Evolutionary conservation across 2,329 filamentous ascomycete genomes (phyloP).

Genomic region (Pseudocercospora fuligena): DNA sequence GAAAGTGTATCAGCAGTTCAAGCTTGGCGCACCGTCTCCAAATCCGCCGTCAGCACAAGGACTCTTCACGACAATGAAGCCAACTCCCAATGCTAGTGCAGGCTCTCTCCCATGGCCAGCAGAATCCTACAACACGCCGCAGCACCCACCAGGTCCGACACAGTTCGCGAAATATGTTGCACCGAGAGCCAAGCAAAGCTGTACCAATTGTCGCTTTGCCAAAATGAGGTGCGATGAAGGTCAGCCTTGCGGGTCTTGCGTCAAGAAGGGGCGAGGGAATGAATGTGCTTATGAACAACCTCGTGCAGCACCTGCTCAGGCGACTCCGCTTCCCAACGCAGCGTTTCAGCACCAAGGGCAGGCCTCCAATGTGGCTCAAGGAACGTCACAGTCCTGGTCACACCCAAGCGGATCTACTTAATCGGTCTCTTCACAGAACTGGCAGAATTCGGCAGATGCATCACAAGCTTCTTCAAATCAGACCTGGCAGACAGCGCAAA

Average conservation of each 20-base stretch:
- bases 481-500: conserved; percentile 6
- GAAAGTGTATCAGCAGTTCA: conserved; percentile 10
- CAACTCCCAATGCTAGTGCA: not conserved
- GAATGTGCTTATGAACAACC: conserved; percentile 25
- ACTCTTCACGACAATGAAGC: conserved; percentile 35
- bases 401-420: not conserved
- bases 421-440: conserved; percentile 1
- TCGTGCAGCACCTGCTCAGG: not conserved
- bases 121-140: conserved; percentile 10
- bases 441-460: not conserved
- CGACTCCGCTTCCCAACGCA: not conserved
- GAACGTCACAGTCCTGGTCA: not conserved
- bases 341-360: conserved; percentile 1
- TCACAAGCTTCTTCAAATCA: not conserved
- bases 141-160: conserved; percentile 4
- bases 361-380: not conserved
- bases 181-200: conserved; percentile 13
- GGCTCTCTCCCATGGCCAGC: conserved; percentile 8
- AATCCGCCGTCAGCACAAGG: conserved; percentile 23
- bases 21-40: not conserved
- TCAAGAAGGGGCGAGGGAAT: conserved; percentile 8
- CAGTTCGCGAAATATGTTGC: conserved; percentile 4
- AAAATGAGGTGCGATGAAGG: conserved; percentile 27
- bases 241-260: conserved; percentile 23
- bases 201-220: conserved; percentile 17